A percentile compares a stretch with the other conserved stretches of the same genome.
Evolutionary conservation across 2,329 filamentous ascomycete genomes (phyloP).

Genomic region (Boeremia lycopersici): DNA sequence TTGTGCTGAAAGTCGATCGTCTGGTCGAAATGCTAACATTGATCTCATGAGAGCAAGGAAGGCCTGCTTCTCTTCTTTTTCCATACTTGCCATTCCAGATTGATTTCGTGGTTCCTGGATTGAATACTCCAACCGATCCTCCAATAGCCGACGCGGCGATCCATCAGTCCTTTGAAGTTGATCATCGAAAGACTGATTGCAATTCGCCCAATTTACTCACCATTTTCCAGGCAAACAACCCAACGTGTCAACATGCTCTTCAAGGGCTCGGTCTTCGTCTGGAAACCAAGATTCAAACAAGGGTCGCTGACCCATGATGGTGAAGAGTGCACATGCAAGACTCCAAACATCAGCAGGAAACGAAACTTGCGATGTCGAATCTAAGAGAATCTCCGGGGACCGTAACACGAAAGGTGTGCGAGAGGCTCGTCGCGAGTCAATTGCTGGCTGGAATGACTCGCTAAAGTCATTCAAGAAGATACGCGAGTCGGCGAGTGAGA

Average conservation of each 20-base stretch:
- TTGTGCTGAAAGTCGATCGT: slow-evolving; percentile 17
- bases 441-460: slow-evolving; percentile 17
- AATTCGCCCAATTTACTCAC: too few relatives aligned
- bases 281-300: too few relatives aligned
- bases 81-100: slow-evolving; percentile 7
- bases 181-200: too few relatives aligned
- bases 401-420: too few relatives aligned
- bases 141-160: slow-evolving; percentile 2
- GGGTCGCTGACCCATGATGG: too few relatives aligned
- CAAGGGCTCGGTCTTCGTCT: too few relatives aligned
- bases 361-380: not conserved
- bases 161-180: too few relatives aligned
- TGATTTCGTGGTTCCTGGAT: slow-evolving; percentile 12
- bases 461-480: slow-evolving; percentile 18
- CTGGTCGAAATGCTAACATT: slow-evolving; percentile 16
- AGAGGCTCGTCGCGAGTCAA: too few relatives aligned
- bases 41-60: slow-evolving; percentile 15
- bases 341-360: not conserved
- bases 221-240: too few relatives aligned
- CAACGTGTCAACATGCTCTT: too few relatives aligned
- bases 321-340: too few relatives aligned
- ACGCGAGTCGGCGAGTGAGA: slow-evolving; percentile 9
- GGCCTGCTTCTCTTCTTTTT: slow-evolving; percentile 12
- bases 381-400: slow-evolving; percentile 11
- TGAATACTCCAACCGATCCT: slow-evolving; percentile 12